phyloP scores from a whole-genome alignment of 176 grass and related monocot species.

The Oryza meyeriana region DNA sequence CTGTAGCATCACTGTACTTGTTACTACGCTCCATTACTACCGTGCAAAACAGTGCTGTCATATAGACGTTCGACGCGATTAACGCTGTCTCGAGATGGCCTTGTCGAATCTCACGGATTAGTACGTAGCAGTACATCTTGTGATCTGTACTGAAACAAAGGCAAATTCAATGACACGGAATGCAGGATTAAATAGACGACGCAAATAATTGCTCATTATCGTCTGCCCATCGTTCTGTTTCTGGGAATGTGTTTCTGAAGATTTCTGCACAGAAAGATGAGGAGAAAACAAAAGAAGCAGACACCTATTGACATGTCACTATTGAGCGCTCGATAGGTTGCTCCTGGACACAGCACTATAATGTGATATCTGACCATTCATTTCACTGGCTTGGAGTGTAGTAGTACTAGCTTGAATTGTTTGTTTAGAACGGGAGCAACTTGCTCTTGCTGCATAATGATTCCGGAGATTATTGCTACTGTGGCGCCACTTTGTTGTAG shows the following conservation, averaged over 20 bases:
- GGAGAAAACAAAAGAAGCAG: background rate
- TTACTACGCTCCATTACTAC: background rate
- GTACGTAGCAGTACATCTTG: background rate
- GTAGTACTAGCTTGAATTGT: background rate
- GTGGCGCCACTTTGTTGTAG: constrained; percentile 6
- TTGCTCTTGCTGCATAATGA: constrained; percentile 25
- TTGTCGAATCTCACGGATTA: background rate
- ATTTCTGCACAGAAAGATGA: background rate
- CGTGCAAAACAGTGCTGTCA: background rate
- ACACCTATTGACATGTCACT: constrained; percentile 37
- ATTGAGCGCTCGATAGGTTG: constrained; percentile 21
- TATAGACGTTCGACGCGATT: background rate
- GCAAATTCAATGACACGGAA: no score
- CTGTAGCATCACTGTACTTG: background rate
- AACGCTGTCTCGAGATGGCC: background rate
- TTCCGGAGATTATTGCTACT: constrained; percentile 8
- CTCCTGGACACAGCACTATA: constrained; percentile 15
- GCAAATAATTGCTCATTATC: background rate
- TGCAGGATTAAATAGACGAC: background rate
- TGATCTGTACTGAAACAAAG: background rate
- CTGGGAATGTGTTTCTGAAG: background rate
- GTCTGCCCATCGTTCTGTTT: background rate
- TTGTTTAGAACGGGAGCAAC: constrained; percentile 22
- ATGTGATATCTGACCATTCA: constrained; percentile 48
- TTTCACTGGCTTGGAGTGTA: constrained; percentile 15